Base-by-base conservation (phyloP, 768 basidiomycete species). In the Leucocoprinus leucothites region DNA sequence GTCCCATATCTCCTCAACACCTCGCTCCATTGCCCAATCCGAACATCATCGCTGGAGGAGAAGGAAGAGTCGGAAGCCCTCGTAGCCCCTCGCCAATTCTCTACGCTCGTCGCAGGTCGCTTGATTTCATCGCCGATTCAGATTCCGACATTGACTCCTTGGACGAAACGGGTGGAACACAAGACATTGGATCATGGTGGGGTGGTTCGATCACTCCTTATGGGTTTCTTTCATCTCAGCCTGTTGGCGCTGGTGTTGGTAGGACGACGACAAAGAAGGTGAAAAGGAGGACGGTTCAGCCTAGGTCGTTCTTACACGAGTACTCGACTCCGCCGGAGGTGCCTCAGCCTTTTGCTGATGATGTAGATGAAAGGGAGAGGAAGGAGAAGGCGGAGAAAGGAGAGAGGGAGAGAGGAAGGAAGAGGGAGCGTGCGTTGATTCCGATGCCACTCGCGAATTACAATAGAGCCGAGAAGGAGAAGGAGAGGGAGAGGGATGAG, bases 241-340 rank as follows among this genome's bases (percentile, higher is more conserved):
- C 18, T 22, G 21, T 22, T 28, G 46, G 46, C 3, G 46, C 11
- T 47, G 46, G 16, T 47, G 26, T 8, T 47, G 25, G 43, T 45
- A 21, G 2, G 43, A 14, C 16, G 9, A 13, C 3, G 47, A 8
- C 3, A 21, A 48, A 24, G 40, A 42, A 16, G 19, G 40, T 13
- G 8, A 56, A 18, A 24, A 43, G 48, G 40, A 41, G 47, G 41
- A 56, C 40, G 19, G 52, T 31, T 4, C 54, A 56, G 21, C 54
- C 54, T 24, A 48, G 31, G 3, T 48, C 47, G 40, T 48, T 56
- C 36, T 21, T 42, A 21, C 31, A 56, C 43, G 47, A 48, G 1
- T 56, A 56, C 25, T 56, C 54, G 6, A 56, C 47, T 2, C 48
- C 54, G 16, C 54, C 54, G 9, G 47, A 48, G 31, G 41, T 48